Base-by-base conservation (phyloP, 2,329 filamentous ascomycete genomes). In the Ophiosphaerella korrae region DNA sequence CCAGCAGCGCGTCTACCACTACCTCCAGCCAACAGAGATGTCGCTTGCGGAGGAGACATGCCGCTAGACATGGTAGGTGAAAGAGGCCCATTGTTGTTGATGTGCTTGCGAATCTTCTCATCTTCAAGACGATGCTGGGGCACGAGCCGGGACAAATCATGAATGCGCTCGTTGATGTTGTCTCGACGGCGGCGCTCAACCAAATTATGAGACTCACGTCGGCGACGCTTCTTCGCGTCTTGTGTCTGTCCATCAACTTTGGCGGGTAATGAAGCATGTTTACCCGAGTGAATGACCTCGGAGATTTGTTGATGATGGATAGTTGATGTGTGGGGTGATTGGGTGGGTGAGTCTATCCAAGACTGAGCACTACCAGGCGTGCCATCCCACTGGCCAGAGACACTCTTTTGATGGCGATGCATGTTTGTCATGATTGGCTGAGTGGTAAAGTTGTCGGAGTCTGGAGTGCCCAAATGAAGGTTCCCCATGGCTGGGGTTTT, bases 151-250 rank as follows among this genome's bases (percentile, higher is more conserved):
- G 93, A 96, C 7, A 99, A 83, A 69, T 99, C 94, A 68, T 97
- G 93, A 57, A 99, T 99, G 37, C 94, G 87, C 75, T 99, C 94
- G 64, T 99, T 99, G 80, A 99, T 99, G 71, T 97, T 97, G 77
- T 97, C 94, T 55, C 94, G 86, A 55, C 94, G 88, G 44, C 94
- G 88, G 49, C 94, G 90, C 78, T 99, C 94, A 9, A 99, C 94
- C 34, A 96, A 82, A 71, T 99, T 97, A 78, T 99, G 94, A 1
- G 93, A 97, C 68, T 97, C 94, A 34, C 94, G 84, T 52, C 94
- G 86, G 53, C 92, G 84, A 73, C 93, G 90, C 63, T 92, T 85
- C 83, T 97, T 97, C 66, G 92, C 92, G 72, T 97, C 94, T 67
- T 96, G 92, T 1, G 91, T 88, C 47, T 94, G 90, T 7, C 74